A percentile compares a stretch with the other conserved stretches of the same genome.
Evolutionary conservation across 768 basidiomycete genomes (phyloP).

Genomic region (Rhodotorula babjevae): DNA sequence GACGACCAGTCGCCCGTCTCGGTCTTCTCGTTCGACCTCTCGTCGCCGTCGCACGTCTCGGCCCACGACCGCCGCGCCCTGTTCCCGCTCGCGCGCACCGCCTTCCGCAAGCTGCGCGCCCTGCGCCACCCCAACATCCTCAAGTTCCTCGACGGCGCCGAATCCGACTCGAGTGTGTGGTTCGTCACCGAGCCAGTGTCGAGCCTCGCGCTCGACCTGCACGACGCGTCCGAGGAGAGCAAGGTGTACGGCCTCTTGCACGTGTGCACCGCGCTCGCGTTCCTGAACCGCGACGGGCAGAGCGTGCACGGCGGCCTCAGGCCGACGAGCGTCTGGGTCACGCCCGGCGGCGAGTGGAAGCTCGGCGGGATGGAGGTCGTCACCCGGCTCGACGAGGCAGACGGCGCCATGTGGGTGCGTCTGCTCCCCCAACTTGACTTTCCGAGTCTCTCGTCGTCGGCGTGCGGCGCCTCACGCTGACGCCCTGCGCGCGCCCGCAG

Average conservation of each 20-base stretch:
- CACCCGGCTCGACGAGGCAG: conserved; percentile 67
- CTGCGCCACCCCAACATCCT: conserved; percentile 93
- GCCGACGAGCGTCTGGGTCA: conserved; percentile 75
- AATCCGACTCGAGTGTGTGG: conserved; percentile 78
- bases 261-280: conserved; percentile 73
- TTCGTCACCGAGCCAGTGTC: conserved; percentile 92
- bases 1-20: conserved; percentile 82
- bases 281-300: conserved; percentile 75
- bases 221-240: conserved; percentile 66
- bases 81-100: conserved; percentile 76
- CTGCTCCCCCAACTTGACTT: neutral
- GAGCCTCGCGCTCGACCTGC: conserved; percentile 62
- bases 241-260: conserved; percentile 54
- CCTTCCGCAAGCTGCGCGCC: conserved; percentile 79
- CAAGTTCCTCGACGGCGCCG: conserved; percentile 88
- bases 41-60: conserved; percentile 46
- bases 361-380: conserved; percentile 91
- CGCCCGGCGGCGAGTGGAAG: conserved; percentile 93
- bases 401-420: conserved; percentile 70
- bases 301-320: conserved; percentile 79
- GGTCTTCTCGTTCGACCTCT: conserved; percentile 79
- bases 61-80: conserved; percentile 57
- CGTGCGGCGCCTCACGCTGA: neutral
- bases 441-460: neutral
- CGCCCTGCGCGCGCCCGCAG: conserved; percentile 48